Conservation (phyloP, 2,329 filamentous ascomycete genomes). For the Cercospora sp. region DNA sequence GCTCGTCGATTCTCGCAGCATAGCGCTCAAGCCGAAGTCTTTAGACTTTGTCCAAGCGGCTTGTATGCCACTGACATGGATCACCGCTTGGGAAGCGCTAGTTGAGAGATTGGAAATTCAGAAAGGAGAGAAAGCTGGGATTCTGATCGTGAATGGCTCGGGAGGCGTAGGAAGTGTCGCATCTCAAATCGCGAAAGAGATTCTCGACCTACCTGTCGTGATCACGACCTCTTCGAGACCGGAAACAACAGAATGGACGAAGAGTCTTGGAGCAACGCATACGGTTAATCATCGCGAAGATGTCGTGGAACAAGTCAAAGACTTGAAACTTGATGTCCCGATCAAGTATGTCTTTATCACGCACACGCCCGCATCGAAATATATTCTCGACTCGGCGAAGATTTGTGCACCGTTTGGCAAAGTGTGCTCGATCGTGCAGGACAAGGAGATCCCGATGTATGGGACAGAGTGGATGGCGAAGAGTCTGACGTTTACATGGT, state of each 20-base stretch:
- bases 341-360: constrained; percentile 25
- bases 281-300: constrained; percentile 46
- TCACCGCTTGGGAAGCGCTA: constrained; percentile 48
- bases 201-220: constrained; percentile 31
- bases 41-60: constrained; percentile 46
- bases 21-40: constrained; percentile 43
- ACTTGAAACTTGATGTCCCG: constrained; percentile 12
- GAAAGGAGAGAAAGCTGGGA: constrained; percentile 34
- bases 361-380: constrained; percentile 14
- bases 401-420: constrained; percentile 21
- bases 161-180: constrained; percentile 49
- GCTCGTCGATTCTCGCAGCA: constrained; percentile 45
- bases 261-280: constrained; percentile 46
- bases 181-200: constrained; percentile 46
- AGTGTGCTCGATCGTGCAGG: constrained; percentile 22
- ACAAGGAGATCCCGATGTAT: constrained; percentile 17
- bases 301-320: constrained; percentile 40
- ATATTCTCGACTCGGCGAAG: constrained; percentile 18
- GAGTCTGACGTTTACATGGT: constrained; percentile 21
- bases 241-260: constrained; percentile 44
- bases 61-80: constrained; percentile 48
- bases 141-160: constrained; percentile 51
- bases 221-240: constrained; percentile 46
- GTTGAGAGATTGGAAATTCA: constrained; percentile 46
- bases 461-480: constrained; percentile 15